Evolutionary conservation across 2,329 filamentous ascomycete genomes (phyloP), one percentile per base, ranked within the genome.

Genomic region (Leptographium procerum): DNA sequence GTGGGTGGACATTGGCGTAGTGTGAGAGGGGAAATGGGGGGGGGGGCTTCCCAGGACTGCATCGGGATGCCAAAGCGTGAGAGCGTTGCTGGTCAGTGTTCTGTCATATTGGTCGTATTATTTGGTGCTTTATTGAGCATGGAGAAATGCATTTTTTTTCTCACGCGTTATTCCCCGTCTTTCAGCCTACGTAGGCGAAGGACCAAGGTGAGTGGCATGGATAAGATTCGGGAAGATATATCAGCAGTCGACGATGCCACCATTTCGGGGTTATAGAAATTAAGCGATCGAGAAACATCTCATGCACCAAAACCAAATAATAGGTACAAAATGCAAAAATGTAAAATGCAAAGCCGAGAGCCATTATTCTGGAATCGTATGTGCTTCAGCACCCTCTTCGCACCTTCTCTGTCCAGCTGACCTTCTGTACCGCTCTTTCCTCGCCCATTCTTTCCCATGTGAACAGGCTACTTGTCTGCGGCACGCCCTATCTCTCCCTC

Each of bases 1-100:
- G 73, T 53, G 69, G 70, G 60, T 83, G 80, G 80, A 75, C 77
- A 22, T 64, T 83, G 63, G 73, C 80, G 14, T 73, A 29, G 73
- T 80, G 14, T 73, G 34, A 40, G 26, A 4, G 16, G 40, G 11
- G 29, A 22, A 16, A 19, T n/a, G n/a, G n/a, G n/a, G n/a, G n/a
- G n/a, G n/a, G n/a, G n/a, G n/a, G n/a, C n/a, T n/a, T n/a, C n/a
- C n/a, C n/a, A n/a, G n/a, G n/a, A n/a, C n/a, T n/a, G n/a, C n/a
- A n/a, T n/a, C n/a, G n/a, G n/a, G n/a, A n/a, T n/a, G n/a, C n/a
- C n/a, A n/a, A n/a, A n/a, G n/a, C n/a, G n/a, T n/a, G n/a, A n/a
- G n/a, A n/a, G n/a, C n/a, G n/a, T n/a, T n/a, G n/a, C n/a, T n/a
- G n/a, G n/a, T n/a, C n/a, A n/a, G n/a, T n/a, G n/a, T n/a, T n/a